Evolutionary conservation across 169 alveolate genomes (phyloP), one percentile per base, ranked within the genome.

Genomic region (Pseudocohnilembus persalinus): DNA sequence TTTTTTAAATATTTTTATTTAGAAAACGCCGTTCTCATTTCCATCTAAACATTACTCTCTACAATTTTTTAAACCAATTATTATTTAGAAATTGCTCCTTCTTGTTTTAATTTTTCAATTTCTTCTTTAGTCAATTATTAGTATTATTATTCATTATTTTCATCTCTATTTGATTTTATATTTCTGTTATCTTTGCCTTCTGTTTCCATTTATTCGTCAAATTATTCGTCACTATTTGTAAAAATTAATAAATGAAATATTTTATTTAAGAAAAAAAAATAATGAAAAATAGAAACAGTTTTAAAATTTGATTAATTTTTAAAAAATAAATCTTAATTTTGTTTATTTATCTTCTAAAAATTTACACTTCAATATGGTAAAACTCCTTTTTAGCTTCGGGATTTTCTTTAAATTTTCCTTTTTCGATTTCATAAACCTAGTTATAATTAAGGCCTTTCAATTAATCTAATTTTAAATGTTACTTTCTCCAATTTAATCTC

Each of bases 121-220:
- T 29, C 74, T 27, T 79, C 84, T 25, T 35, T 35, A 11, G 35
- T 27, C 64, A 79, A 29, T 31, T 34, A 29, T 79, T 79, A 79
- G 33, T 49, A 20, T 11, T 49, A 4, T 11, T 11, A 49, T 11
- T 49, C 68, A 49, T 11, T 4, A 49, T 49, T 49, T 49, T 34
- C 74, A 28, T 35, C 31, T 16, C 63, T 49, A 28, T 79, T 75
- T 28, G 65, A 29, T 31, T 49, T 29, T 29, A 79, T 35, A 79
- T 79, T 79, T 79, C 84, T 79, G 49, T 79, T 79, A 79, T 79
- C 84, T 79, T 72, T 79, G 31, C 63, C 15, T 28, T 49, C 76
- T 79, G 0, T 0, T 63, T 79, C 27, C 68, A 49, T 49, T 49
- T 49, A 20, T 20, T 49, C 68, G 20, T 49, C 68, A 11, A 49